Base-by-base conservation (phyloP, 2,329 filamentous ascomycete genomes). In the Fusarium sublunatum region DNA sequence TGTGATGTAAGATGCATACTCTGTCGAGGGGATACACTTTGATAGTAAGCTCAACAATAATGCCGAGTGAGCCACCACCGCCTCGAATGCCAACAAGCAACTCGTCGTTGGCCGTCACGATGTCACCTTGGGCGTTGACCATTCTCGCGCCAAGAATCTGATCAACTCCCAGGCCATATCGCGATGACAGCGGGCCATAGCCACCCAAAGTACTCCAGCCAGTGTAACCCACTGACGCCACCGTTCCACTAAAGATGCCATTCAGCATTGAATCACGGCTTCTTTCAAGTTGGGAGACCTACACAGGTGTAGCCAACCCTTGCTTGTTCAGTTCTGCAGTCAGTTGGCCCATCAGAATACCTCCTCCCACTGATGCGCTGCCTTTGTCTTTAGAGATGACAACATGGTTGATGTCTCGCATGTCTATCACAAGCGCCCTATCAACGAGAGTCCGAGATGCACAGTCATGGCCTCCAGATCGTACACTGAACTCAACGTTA, bases 381-480 rank as follows among this genome's bases (percentile, higher is more conserved):
- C 9, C 32, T 11, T 44, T 51, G n/a, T 55, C 54, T 2, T 53
- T 25, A 0, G 36, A 2, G 1, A 63, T 6, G 0, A 19, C 11
- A 11, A 60, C 50, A 6, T 53, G 31, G 1, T 60, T 55, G 10
- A 66, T 56, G 26, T 63, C 64, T 6, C 64, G 44, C 64, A 65
- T 57, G 7, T 66, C 62, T 6, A 65, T 65, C 0, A 56, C 42
- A 7, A 66, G 42, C 1, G 53, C 34, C 0, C 43, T 32, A 2
- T 62, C 2, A 0, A 42, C 54, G 2, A 63, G 36, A 4, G 39
- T 60, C 3, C 58, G 58, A 2, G 36, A 24, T 5, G 47, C 39
- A 3, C 49, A 59, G 11, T 66, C 58, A 4, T 65, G 53, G 0
- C 64, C 62, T 7, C 64, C 64, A 0, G 39, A 35, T 8, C 62